Conservation (phyloP, 768 basidiomycete species). For the Pleurotus ostreatus region DNA sequence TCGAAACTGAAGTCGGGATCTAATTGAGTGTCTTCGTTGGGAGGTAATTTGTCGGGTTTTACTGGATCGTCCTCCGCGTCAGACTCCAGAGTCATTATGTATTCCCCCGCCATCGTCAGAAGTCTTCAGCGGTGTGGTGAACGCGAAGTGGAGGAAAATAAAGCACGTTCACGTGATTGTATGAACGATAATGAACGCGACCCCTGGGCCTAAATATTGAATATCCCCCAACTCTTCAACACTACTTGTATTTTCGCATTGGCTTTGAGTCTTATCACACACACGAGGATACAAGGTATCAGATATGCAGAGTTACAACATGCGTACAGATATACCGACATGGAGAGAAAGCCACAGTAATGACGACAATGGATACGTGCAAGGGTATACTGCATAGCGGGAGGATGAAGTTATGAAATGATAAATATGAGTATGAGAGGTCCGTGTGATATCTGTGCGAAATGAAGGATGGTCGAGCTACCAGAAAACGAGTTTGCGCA, state of each 20-base stretch:
- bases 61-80: slow-evolving; percentile 51
- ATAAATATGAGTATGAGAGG: slow-evolving; percentile 11
- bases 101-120: slow-evolving; percentile 39
- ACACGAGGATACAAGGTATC: background rate
- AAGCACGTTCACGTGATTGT: no score
- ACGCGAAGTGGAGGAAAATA: no score
- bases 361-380: background rate
- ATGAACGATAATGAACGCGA: no score
- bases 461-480: slow-evolving; percentile 9
- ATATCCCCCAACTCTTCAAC: no score
- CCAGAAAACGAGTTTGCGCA: slow-evolving; percentile 51
- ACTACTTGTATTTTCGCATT: no score
- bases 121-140: no score
- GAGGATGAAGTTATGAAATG: slow-evolving; percentile 5
- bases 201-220: no score
- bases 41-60: slow-evolving; percentile 9
- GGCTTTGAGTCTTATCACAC: background rate
- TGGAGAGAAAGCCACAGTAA: background rate
- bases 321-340: slow-evolving; percentile 10
- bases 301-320: slow-evolving; percentile 9
- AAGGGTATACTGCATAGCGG: slow-evolving; percentile 1
- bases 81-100: slow-evolving; percentile 82
- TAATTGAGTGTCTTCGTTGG: slow-evolving; percentile 55
- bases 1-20: slow-evolving; percentile 86
- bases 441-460: background rate